A percentile compares a stretch with the other conserved stretches of the same genome.
Evolutionary conservation across 1,284 basidiomycete species (phyloP).

Genomic region (Fomitopsis palustris): DNA sequence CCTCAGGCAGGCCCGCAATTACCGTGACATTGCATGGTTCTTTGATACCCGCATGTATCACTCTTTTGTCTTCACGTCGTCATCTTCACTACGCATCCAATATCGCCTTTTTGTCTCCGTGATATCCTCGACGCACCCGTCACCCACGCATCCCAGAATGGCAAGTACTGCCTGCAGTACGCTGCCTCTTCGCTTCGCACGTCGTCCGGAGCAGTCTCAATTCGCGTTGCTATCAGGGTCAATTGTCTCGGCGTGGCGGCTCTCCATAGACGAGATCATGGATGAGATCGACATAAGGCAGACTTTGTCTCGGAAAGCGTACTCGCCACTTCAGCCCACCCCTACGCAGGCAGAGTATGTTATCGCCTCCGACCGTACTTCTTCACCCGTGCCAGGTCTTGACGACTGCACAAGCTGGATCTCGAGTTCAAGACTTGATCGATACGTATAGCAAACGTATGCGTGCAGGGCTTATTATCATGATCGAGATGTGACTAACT

Average conservation of each 20-base stretch:
- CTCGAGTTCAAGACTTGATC: not conserved
- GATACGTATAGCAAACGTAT: not conserved
- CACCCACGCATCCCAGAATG: not conserved
- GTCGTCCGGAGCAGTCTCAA: not conserved
- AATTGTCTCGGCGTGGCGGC: not conserved
- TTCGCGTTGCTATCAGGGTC: not conserved
- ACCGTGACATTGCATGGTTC: not conserved
- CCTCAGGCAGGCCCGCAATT: not conserved
- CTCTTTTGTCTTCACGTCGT: not conserved
- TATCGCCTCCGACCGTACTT: not conserved
- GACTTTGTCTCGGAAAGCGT: not conserved
- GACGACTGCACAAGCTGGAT: not conserved
- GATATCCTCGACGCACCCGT: not conserved
- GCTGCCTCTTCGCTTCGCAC: not conserved
- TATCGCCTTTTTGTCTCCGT: not conserved
- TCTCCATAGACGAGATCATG: not conserved
- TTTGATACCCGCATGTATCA: not conserved
- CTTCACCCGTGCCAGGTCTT: slow-evolving; percentile 2
- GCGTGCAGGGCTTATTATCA: not conserved
- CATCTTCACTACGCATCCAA: not conserved
- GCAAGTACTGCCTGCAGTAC: not conserved
- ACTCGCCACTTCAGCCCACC: not conserved
- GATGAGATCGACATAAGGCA: not conserved
- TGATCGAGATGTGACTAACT: not conserved
- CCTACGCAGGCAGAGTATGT: not conserved